Evolutionary conservation across 2,329 filamentous ascomycete species (phyloP), one percentile per base, ranked within the genome.

Genomic region (Alternaria viburni): DNA sequence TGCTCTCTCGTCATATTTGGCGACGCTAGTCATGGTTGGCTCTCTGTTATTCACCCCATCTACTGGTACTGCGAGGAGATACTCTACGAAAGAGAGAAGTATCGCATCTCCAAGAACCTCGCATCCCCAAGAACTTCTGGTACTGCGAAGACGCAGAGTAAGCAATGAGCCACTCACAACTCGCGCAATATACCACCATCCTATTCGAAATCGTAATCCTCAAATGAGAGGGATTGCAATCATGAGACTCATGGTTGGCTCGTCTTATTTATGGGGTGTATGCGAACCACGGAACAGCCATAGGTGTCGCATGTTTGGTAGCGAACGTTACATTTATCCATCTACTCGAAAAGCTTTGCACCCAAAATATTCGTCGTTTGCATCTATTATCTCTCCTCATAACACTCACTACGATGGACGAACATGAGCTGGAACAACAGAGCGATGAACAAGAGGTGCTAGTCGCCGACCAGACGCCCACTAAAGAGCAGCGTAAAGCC

Each of bases 401-500:
- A 44, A 1, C 10, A 44, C 12, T 44, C 43, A 10, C 43, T 4
- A 21, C 19, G 6, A 45, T 45, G 17, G 0, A 21, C 17, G 43
- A 45, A 12, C 4, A 45, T 21, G 10, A 12, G 6, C 17, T 8
- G 2, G 43, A 19, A 13, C 1, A 45, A 19, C 17, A 3, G 15
- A 41, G 0, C 3, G 8, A 41, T 10, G 36, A 17, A 4, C 36
- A 41, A 6, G 36, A 3, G n/a, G 1, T 41, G 2, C 0, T 6
- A 11, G 36, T 6, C n/a, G n/a, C 0, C 36, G 36, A 41, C 0
- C 36, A 41, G 9, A 11, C 36, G 0, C 36, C n/a, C 36, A 41
- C 36, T 17, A 15, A 1, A 41, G 36, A 41, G n/a, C 36, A 41
- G 36, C 8, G n/a, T 6, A 3, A 17, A 0, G 36, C 36, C 1